Evolutionary conservation across 495 filamentous ascomycete species (phyloP), one percentile per base, ranked within the genome.

Genomic region (Penicillium argentinense): DNA sequence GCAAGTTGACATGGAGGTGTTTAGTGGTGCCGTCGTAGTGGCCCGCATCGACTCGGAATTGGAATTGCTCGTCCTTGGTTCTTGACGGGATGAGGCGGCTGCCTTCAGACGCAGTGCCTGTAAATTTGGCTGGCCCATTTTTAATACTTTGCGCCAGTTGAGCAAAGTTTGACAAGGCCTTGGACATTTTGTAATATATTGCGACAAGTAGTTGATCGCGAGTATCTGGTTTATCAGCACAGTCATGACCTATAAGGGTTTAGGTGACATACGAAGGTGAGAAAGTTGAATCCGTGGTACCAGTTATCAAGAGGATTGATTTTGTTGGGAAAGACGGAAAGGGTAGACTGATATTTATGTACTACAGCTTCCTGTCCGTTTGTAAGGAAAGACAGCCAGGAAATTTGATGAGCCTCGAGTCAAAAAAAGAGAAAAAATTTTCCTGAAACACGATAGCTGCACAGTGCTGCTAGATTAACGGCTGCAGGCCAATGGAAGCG

Each of bases 11-110:
- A 38, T 51, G 41, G 24, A 57, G 41, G 13, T 28, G n/a, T 30
- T 52, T 56, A 7, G 48, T 40, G 13, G 18, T 40, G 18, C 13
- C 24, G 21, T 56, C 29, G 41, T 46, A 56, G 28, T 47, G 36
- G 33, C 53, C 48, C 19, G 53, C 53, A 37, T 56, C 48, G 22
- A 56, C 26, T 18, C 53, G 48, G 26, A 51, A 29, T 32, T 43
- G 40, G 26, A 51, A 48, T 28, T 48, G 24, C 24, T 37, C 36
- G 27, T 48, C 45, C 25, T 48, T 48, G 27, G 45, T 48, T 32
- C 36, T 48, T 14, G 45, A 48, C 11, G 45, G 45, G 27, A 48
- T 40, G 7, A 48, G 45, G 37, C 45, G 45, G 24, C 45, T 40
- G 23, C 45, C 45, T 40, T 48, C 45, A 11, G 29, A 9, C 3